Evolutionary conservation across 192 early-diverging fungal species (phyloP), one percentile per base, ranked within the genome.

Genomic region (Helicostylum pulchrum): DNA sequence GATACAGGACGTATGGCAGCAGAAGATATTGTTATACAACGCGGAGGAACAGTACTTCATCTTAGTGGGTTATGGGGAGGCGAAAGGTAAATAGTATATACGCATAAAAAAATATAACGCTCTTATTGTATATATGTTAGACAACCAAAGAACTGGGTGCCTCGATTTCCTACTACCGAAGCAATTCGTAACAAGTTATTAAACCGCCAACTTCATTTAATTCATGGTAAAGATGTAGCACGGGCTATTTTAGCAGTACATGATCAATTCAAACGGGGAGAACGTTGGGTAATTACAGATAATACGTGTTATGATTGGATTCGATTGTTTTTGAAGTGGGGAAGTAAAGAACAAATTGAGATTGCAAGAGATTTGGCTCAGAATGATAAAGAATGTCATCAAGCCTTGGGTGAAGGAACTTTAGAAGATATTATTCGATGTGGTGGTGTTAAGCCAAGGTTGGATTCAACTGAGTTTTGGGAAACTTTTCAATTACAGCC

Each of bases 191-290:
- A 14, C 11, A 77, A 74, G 53, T 26, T 71, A 23, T 48, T 67
- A 31, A 47, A 67, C 36, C 68, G 77, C 5, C 78, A 77, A 34
- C 32, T 86, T 1, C 84, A 86, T 65, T 57, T 86, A 19, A 79
- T 88, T 43, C 85, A 87, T 58, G 85, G 85, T 0, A 54, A 64
- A 11, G 87, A 88, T 66, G 82, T 87, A 0, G 87, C 87, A 4
- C 64, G 80, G 4, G 77, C 82, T 2, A 71, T 84, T 34, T 12
- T 88, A 2, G 77, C 78, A 4, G 71, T 80, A 2, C 67, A 70
- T 53, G 10, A 57, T 5, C 46, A 68, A 2, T 73, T 73, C 21
- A 44, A 59, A 11, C 43, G 64, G 3, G 76, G 71, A 3, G 51
- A 82, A 32, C 64, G 87, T 47, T 88, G 84, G 84, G 57, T 88